phyloP scores from a whole-genome alignment of 805 yeast species.

The Saitoella complicata region DNA sequence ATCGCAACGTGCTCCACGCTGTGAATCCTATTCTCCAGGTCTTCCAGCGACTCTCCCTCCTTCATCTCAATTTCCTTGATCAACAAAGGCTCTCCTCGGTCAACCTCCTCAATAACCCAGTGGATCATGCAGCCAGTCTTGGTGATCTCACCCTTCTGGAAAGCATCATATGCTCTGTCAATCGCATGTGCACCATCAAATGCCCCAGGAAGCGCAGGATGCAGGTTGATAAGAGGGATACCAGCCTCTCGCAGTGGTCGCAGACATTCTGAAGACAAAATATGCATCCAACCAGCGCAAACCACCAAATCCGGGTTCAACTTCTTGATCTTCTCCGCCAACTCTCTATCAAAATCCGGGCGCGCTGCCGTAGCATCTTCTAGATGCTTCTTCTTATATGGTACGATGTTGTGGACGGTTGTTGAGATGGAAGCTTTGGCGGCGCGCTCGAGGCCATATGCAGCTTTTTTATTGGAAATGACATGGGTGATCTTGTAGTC shows the following conservation, averaged over 20 bases:
- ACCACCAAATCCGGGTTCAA: slow-evolving; percentile 68
- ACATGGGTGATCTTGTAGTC: slow-evolving; percentile 44
- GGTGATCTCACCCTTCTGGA: slow-evolving; percentile 60
- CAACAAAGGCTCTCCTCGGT: slow-evolving; percentile 76
- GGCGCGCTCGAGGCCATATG: slow-evolving; percentile 79
- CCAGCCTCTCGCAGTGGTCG: slow-evolving; percentile 41
- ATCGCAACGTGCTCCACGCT: slow-evolving; percentile 75
- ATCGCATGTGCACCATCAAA: slow-evolving; percentile 97
- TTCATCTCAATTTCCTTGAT: slow-evolving; percentile 60
- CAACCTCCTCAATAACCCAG: slow-evolving; percentile 90
- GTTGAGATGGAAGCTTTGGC: slow-evolving; percentile 52
- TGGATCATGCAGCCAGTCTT: slow-evolving; percentile 94
- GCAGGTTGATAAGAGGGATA: slow-evolving; percentile 77
- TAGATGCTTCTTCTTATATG: slow-evolving; percentile 55
- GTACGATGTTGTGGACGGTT: slow-evolving; percentile 47
- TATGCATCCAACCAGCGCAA: slow-evolving; percentile 98
- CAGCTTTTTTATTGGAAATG: slow-evolving; percentile 70
- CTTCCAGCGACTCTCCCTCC: slow-evolving; percentile 61
- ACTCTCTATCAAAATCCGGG: slow-evolving; percentile 55
- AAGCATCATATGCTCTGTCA: slow-evolving; percentile 90
- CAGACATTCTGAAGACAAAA: slow-evolving; percentile 63
- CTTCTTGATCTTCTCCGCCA: slow-evolving; percentile 53
- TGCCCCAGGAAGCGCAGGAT: slow-evolving; percentile 94
- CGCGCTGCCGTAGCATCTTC: slow-evolving; percentile 50
- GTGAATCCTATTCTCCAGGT: slow-evolving; percentile 73